Conservation (phyloP, 768 basidiomycete species). For the Boletus insuetus region DNA sequence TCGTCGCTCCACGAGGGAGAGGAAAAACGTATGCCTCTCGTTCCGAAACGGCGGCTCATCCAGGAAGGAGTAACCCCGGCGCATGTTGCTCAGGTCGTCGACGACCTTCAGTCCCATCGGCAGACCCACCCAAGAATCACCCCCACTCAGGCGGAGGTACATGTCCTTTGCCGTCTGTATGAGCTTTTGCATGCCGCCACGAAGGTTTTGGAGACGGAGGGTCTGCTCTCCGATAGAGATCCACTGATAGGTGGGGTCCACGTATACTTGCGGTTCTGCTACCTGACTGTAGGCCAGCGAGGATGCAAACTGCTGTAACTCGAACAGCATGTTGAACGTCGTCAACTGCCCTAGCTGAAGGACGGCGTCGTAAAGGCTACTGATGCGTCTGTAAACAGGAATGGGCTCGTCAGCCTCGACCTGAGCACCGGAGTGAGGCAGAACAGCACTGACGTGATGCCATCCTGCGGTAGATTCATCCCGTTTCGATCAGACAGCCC, state of each 20-base stretch:
- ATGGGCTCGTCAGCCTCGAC: neutral
- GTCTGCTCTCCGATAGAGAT: neutral
- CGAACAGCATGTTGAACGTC: constrained; percentile 1
- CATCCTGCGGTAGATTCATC: neutral
- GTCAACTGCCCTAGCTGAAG: neutral
- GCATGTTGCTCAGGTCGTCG: neutral
- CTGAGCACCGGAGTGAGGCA: too few relatives aligned
- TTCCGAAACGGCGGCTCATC: neutral
- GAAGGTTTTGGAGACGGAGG: neutral
- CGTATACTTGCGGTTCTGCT: neutral
- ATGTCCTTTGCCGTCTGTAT: neutral
- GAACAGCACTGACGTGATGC: neutral
- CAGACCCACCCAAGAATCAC: neutral
- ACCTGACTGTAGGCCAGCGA: neutral
- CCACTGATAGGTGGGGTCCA: neutral
- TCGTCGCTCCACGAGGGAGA: neutral
- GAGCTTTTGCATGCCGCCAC: neutral
- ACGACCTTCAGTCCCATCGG: neutral
- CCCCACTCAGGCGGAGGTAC: neutral
- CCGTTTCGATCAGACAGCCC: neutral
- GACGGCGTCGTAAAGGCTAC: neutral
- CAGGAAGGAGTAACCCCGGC: neutral
- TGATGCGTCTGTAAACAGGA: neutral
- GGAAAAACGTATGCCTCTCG: neutral
- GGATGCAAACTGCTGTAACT: neutral